Conservation (phyloP, 306 rosid species). For the Citrullus mucosospermus region DNA sequence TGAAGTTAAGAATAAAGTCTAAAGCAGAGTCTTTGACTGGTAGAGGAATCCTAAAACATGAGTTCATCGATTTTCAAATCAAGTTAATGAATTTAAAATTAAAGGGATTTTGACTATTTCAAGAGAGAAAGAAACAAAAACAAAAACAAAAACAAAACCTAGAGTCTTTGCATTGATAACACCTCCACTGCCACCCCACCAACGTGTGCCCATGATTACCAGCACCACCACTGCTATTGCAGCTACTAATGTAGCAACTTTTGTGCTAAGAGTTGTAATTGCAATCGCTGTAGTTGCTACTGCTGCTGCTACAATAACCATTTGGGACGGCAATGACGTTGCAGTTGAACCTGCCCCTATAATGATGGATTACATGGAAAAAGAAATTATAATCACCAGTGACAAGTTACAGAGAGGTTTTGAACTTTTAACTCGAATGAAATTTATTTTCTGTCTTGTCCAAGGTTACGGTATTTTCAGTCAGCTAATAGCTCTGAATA, state of each 20-base stretch:
- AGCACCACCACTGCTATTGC: slow-evolving; percentile 61
- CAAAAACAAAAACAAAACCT: slow-evolving; percentile 23
- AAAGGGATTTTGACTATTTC: not conserved
- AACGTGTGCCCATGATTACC: slow-evolving; percentile 60
- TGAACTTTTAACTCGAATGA: not conserved
- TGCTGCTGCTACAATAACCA: slow-evolving; percentile 64
- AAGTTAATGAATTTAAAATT: not conserved
- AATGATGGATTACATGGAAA: slow-evolving; percentile 29
- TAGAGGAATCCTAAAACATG: not conserved
- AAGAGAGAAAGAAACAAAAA: not conserved
- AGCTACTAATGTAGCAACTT: slow-evolving; percentile 46
- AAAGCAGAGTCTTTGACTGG: not conserved
- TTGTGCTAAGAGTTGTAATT: slow-evolving; percentile 53
- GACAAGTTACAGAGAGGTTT: not conserved
- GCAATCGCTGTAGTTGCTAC: slow-evolving; percentile 66
- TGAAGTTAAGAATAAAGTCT: not conserved
- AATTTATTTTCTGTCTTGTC: not conserved
- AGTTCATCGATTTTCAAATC: not conserved
- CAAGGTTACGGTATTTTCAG: not conserved
- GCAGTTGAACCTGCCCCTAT: slow-evolving; percentile 68
- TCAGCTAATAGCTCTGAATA: not conserved
- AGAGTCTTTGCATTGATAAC: slow-evolving; percentile 37
- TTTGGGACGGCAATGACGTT: slow-evolving; percentile 60
- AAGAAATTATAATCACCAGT: not conserved
- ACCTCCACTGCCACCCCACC: slow-evolving; percentile 61